phyloP scores from a whole-genome alignment of 148 eudicot species.

The Fagopyrum homotropicum region DNA sequence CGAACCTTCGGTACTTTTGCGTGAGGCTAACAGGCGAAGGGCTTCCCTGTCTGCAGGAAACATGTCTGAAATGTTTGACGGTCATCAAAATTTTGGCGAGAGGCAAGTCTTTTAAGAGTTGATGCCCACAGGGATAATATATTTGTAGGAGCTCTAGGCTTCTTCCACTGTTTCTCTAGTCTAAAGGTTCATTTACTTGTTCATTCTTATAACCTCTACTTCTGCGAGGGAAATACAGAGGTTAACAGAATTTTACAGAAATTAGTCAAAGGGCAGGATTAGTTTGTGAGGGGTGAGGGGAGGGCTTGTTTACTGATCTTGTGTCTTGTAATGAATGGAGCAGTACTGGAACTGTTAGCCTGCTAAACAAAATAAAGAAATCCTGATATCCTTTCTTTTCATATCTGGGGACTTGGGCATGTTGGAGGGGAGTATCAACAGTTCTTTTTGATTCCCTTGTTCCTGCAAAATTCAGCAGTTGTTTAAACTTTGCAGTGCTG shows the following conservation, averaged over 20 bases:
- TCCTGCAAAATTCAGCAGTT: background rate
- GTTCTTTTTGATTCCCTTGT: background rate
- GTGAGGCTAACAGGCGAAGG: constrained; percentile 96
- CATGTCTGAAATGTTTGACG: constrained; percentile 63
- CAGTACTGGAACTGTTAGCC: background rate
- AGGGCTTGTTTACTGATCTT: background rate
- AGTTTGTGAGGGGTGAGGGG: background rate
- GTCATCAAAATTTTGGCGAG: constrained; percentile 40
- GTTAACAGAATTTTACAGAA: background rate
- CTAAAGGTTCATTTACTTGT: background rate
- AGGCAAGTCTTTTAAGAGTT: constrained; percentile 37
- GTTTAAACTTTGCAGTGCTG: background rate
- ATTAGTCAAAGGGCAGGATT: background rate
- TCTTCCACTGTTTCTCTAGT: background rate
- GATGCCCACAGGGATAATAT: background rate
- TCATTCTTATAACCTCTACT: background rate
- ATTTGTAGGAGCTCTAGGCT: background rate
- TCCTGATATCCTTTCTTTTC: background rate
- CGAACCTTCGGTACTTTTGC: constrained; percentile 83
- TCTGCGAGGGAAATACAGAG: background rate
- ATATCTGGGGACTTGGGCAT: background rate
- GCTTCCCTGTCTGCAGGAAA: constrained; percentile 94
- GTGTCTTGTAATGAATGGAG: background rate
- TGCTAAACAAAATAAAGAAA: background rate
- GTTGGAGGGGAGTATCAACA: background rate